Evolutionary conservation across 2,329 filamentous ascomycete species (phyloP), one percentile per base, ranked within the genome.

Genomic region (Basipetospora chlamydospora): DNA sequence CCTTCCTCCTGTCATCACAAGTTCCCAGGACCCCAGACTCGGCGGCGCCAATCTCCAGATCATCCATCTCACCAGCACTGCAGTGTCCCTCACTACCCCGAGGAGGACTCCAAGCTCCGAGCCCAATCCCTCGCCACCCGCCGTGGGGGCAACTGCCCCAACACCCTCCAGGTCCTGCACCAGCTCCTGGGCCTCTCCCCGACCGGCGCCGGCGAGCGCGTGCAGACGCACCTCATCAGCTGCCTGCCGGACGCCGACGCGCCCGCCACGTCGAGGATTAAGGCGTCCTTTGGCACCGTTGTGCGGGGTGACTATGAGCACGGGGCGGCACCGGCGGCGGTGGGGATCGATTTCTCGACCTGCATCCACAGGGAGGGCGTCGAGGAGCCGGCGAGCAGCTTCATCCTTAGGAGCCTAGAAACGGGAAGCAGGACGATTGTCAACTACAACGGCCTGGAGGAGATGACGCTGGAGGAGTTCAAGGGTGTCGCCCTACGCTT

Each of bases 71-170:
- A 13, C 5, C n/a, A 9, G 13, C 8, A 4, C 10, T 5, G 34
- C 50, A 81, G 75, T 42, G 67, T 82, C 23, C 70, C 77, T 3
- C 58, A 72, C 48, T 84, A 73, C 49, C 80, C 80, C 2, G 54
- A 56, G 6, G 80, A 86, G 57, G 80, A 87, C 58, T 67, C 73
- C 33, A 86, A 86, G 54, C 61, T 82, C 28, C 75, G 80, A 22
- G 79, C 80, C 13, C 68, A 69, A 2, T 61, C 50, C 17, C 51
- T 80, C 38, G 56, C 60, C 25, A 65, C 66, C 29, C 70, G 80
- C 21, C 69, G 79, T 18, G 80, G 81, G 36, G 80, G 80, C 22
- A 87, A 86, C 52, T 75, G 76, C 43, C 69, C 75, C 17, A 86
- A 86, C 51, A 70, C 72, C 3, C 66, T 84, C 23, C 68, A 84